Conservation (phyloP, 345 rosid species). For the Aquilaria malaccensis region DNA sequence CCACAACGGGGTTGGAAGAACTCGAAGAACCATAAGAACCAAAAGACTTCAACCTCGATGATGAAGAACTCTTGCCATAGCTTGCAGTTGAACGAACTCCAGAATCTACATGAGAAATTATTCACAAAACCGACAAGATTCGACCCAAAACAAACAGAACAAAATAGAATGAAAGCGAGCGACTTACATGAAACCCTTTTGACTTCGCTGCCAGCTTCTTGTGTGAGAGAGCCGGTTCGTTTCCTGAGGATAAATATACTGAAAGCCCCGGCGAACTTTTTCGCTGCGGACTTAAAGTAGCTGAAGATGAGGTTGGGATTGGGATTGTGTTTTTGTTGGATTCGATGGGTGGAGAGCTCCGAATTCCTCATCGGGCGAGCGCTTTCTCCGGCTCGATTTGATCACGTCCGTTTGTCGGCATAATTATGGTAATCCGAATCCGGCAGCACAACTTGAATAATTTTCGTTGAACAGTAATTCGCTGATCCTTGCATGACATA, state of each 20-base stretch:
- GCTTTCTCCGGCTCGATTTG: background rate
- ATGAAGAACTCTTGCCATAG: constrained; percentile 27
- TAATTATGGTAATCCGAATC: too few relatives aligned
- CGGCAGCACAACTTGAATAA: too few relatives aligned
- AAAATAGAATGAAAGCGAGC: constrained; percentile 1
- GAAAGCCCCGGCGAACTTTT: constrained; percentile 40
- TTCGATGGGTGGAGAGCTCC: constrained; percentile 8
- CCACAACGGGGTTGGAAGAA: constrained; percentile 31
- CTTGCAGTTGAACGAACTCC: constrained; percentile 46
- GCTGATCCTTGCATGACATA: too few relatives aligned
- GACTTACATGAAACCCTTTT: constrained; percentile 52
- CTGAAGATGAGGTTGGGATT: constrained; percentile 14
- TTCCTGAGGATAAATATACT: constrained; percentile 20
- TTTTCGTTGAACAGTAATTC: too few relatives aligned
- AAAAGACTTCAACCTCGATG: constrained; percentile 33
- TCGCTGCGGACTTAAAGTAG: constrained; percentile 35
- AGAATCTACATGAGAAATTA: constrained; percentile 33
- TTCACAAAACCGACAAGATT: background rate
- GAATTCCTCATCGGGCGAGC: constrained; percentile 10
- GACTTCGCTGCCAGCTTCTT: constrained; percentile 14
- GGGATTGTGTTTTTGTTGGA: background rate
- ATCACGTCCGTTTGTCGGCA: constrained; percentile 1
- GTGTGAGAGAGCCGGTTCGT: constrained; percentile 13
- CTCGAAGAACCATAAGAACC: constrained; percentile 45
- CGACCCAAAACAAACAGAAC: background rate